Evolutionary conservation across 805 yeast genomes (phyloP).

Genomic region (Wickerhamiella kazuoi): DNA sequence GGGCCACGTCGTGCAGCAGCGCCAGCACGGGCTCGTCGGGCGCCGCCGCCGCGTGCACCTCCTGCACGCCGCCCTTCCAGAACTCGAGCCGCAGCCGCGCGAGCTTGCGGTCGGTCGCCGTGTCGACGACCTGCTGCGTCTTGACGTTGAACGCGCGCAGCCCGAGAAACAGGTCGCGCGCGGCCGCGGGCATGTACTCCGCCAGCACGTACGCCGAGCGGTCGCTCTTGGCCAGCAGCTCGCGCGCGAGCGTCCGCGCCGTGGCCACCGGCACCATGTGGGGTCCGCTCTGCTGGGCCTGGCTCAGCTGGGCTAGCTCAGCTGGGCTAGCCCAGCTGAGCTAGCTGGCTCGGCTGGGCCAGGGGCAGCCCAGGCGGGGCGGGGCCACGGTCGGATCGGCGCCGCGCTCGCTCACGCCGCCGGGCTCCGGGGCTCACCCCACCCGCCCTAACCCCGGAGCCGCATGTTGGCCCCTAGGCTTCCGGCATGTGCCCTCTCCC

Average conservation of each 20-base stretch:
- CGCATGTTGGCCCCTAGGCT: too few species aligned
- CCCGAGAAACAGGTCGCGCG: slow-evolving; percentile 45
- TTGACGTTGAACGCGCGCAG: slow-evolving; percentile 50
- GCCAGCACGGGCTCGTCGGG: slow-evolving; percentile 35
- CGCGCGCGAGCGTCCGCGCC: slow-evolving; percentile 5
- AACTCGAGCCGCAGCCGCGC: slow-evolving; percentile 42
- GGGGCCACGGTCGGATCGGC: too few species aligned
- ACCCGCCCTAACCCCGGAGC: too few species aligned
- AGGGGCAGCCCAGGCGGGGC: too few species aligned
- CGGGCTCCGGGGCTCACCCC: too few species aligned
- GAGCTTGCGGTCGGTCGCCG: slow-evolving; percentile 19
- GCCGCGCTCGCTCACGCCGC: too few species aligned
- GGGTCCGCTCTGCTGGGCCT: too few species aligned
- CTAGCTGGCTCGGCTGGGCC: too few species aligned
- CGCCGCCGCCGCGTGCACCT: slow-evolving; percentile 23
- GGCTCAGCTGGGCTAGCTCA: too few species aligned
- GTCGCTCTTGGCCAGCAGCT: slow-evolving; percentile 31
- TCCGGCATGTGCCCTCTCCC: too few species aligned
- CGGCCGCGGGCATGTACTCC: slow-evolving; percentile 44
- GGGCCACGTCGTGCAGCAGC: slow-evolving; percentile 36
- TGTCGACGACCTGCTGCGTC: slow-evolving; percentile 33
- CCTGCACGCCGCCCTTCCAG: slow-evolving; percentile 49
- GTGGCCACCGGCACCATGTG: not conserved
- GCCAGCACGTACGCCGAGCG: slow-evolving; percentile 47
- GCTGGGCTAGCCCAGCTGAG: too few species aligned